phyloP scores from a whole-genome alignment of 305 asterid species.

The Fraxinus velutina region DNA sequence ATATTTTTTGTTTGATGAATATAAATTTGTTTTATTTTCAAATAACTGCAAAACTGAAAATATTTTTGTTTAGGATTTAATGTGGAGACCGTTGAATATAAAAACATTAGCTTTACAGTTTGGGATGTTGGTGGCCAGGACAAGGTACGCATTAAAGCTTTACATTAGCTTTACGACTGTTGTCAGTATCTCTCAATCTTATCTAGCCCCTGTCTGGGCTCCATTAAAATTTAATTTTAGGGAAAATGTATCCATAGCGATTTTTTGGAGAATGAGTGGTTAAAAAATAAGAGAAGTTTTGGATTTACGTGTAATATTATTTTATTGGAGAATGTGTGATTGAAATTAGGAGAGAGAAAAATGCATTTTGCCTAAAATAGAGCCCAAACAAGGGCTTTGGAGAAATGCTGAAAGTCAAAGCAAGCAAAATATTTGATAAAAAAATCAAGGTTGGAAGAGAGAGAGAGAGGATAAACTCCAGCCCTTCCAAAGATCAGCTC shows the following conservation, averaged over 20 bases:
- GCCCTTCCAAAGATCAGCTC: background rate
- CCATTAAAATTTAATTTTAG: no score
- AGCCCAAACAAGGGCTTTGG: background rate
- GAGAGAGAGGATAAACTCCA: background rate
- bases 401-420: background rate
- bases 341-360: no score
- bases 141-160: conserved; percentile 34
- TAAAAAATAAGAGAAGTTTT: no score
- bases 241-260: no score
- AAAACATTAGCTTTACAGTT: conserved; percentile 61
- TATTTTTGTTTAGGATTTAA: conserved; percentile 41
- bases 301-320: no score
- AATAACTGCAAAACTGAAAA: background rate
- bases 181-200: background rate
- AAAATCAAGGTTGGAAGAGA: background rate
- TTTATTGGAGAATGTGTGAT: no score
- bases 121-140: conserved; percentile 71
- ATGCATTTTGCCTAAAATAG: no score
- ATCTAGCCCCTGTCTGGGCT: no score
- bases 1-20: background rate
- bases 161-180: background rate
- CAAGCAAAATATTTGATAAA: background rate
- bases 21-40: background rate
- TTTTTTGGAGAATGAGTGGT: no score
- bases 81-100: conserved; percentile 63